Percentiles rank a stretch among this genome's conserved stretches.
Evolutionary conservation across 2,329 filamentous ascomycete species (phyloP).

Genomic region (Neopestalotiopsis sp.): DNA sequence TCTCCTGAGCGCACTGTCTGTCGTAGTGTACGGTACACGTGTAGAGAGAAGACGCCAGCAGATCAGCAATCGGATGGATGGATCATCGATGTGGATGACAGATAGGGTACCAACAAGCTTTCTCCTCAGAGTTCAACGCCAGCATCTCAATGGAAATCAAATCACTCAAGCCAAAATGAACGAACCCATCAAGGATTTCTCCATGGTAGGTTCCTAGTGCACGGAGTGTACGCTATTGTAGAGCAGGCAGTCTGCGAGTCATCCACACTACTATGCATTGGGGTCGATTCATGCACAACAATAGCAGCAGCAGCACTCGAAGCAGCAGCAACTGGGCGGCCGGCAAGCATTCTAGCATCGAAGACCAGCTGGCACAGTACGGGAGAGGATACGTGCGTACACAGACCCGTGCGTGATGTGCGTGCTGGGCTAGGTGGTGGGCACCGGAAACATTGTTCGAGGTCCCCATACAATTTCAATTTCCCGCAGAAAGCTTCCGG

Average conservation of each 20-base stretch:
- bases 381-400: background rate
- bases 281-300: slow-evolving; percentile 13
- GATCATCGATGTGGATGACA: background rate
- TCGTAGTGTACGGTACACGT: background rate
- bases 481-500: background rate
- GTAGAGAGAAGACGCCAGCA: background rate
- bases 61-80: background rate
- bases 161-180: slow-evolving; percentile 1
- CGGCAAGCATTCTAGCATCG: background rate
- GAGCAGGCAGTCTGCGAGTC: slow-evolving; percentile 11
- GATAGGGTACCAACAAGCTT: background rate
- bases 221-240: background rate
- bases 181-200: background rate
- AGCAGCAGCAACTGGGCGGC: background rate
- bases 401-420: too few relatives aligned
- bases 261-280: slow-evolving; percentile 5
- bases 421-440: background rate
- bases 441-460: background rate
- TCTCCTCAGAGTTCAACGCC: background rate
- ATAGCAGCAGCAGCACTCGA: background rate
- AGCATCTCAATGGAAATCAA: slow-evolving; percentile 3
- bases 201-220: background rate
- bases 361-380: background rate
- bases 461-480: background rate
- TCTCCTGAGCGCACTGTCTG: background rate